Conservation (phyloP, 2,329 filamentous ascomycete genomes). For the Aspergillus uvarum region DNA sequence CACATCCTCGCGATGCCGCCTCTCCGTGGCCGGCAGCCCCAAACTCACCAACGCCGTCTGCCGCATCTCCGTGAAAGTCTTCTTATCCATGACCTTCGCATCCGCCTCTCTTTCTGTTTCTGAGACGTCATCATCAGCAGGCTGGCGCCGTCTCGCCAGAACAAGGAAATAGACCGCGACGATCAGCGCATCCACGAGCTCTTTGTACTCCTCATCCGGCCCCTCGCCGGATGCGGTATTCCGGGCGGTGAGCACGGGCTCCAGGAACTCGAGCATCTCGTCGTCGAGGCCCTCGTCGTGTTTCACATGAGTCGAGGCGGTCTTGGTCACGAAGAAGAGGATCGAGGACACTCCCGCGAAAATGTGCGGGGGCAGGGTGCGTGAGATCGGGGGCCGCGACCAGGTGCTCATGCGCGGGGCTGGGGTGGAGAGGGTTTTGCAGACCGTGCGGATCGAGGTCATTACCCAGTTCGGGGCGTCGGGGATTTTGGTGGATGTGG, state of each 20-base stretch:
- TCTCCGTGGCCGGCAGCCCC: conserved; percentile 44
- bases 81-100: conserved; percentile 39
- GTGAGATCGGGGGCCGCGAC: conserved; percentile 40
- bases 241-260: conserved; percentile 33
- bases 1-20: conserved; percentile 51
- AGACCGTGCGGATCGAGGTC: conserved; percentile 65
- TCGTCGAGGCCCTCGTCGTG: conserved; percentile 48
- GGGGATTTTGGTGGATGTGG: conserved; percentile 30
- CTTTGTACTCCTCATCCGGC: conserved; percentile 48
- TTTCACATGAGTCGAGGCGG: conserved; percentile 40
- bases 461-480: conserved; percentile 66
- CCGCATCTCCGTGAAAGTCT: conserved; percentile 43
- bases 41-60: conserved; percentile 39
- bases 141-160: conserved; percentile 51
- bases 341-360: conserved; percentile 68
- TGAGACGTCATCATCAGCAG: conserved; percentile 7
- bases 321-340: conserved; percentile 47
- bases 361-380: conserved; percentile 66
- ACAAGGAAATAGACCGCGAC: conserved; percentile 48
- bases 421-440: conserved; percentile 60
- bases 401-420: conserved; percentile 36
- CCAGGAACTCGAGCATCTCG: conserved; percentile 35
- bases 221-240: conserved; percentile 40
- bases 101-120: conserved; percentile 9
- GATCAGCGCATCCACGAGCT: conserved; percentile 39